Percentiles rank a stretch among this genome's conserved stretches.
Conservation (phyloP, 1,284 basidiomycete species). For the Psilocybe mexicana region DNA sequence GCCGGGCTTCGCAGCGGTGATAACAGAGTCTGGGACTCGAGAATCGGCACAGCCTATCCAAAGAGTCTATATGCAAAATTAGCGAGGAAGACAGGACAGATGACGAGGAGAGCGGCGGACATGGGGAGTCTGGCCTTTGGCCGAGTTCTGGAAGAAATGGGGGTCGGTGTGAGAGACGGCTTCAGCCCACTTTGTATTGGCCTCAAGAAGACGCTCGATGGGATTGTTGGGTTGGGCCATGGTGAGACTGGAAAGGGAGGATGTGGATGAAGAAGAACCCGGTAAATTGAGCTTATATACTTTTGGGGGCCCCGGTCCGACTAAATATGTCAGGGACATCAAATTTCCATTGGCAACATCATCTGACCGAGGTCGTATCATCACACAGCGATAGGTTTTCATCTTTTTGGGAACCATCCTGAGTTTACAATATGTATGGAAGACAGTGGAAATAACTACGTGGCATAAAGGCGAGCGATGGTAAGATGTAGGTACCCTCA, state of each 20-base stretch:
- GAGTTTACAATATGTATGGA: not conserved
- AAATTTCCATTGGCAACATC: not conserved
- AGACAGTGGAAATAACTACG: not conserved
- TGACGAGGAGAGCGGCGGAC: constrained; percentile 33
- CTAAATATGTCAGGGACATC: not conserved
- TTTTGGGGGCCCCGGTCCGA: not conserved
- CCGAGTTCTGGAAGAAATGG: constrained; percentile 59
- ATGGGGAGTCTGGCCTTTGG: constrained; percentile 74
- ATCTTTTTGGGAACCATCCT: constrained; percentile 1
- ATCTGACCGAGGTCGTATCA: too few relatives aligned
- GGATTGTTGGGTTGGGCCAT: constrained; percentile 9
- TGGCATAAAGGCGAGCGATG: constrained; percentile 4
- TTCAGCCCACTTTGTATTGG: constrained; percentile 65
- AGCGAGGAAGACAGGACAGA: constrained; percentile 7
- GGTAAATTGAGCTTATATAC: constrained; percentile 5
- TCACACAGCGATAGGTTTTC: not conserved
- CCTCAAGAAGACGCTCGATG: constrained; percentile 44
- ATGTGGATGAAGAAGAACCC: not conserved
- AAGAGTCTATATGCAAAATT: constrained; percentile 31
- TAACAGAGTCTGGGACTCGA: constrained; percentile 42
- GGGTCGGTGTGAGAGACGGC: constrained; percentile 59
- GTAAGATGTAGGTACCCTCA: constrained; percentile 17
- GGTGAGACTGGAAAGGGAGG: not conserved
- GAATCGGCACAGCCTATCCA: constrained; percentile 49
- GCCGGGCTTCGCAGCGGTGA: constrained; percentile 43